A percentile compares a stretch with the other conserved stretches of the same genome.
Evolutionary conservation across 1,284 basidiomycete species (phyloP).

Genomic region (Tremellales sp.): DNA sequence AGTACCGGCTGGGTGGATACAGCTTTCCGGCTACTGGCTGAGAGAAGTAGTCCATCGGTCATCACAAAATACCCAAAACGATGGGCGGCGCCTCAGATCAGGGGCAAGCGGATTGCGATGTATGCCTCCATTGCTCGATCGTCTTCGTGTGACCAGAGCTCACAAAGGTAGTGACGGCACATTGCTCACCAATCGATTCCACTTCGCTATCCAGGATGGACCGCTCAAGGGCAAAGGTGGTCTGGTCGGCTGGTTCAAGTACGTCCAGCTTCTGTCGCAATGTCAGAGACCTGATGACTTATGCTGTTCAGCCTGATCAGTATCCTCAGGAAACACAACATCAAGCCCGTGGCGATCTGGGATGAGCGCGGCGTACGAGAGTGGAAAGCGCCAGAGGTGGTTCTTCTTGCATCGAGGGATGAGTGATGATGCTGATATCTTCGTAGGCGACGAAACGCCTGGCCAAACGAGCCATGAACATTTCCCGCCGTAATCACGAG

Average conservation of each 20-base stretch:
- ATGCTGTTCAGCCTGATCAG: constrained; percentile 29
- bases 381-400: constrained; percentile 47
- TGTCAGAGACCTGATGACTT: background rate
- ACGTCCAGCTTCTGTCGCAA: constrained; percentile 9
- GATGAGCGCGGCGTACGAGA: constrained; percentile 40
- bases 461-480: constrained; percentile 14
- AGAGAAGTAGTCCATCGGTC: constrained; percentile 26
- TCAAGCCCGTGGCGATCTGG: constrained; percentile 44
- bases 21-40: no score
- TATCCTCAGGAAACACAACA: constrained; percentile 8
- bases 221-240: constrained; percentile 27
- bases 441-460: constrained; percentile 10
- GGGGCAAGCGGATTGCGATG: constrained; percentile 43
- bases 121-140: constrained; percentile 8
- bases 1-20: constrained; percentile 5
- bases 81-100: constrained; percentile 33
- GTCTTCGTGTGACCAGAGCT: background rate
- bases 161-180: constrained; percentile 41
- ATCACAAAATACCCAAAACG: constrained; percentile 24
- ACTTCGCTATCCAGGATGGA: constrained; percentile 31
- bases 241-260: constrained; percentile 46
- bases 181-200: constrained; percentile 44
- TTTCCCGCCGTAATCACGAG: constrained; percentile 38
- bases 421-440: background rate
- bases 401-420: background rate